Base-by-base conservation (phyloP, 2,329 filamentous ascomycete genomes). In the Colletotrichum paranaense region DNA sequence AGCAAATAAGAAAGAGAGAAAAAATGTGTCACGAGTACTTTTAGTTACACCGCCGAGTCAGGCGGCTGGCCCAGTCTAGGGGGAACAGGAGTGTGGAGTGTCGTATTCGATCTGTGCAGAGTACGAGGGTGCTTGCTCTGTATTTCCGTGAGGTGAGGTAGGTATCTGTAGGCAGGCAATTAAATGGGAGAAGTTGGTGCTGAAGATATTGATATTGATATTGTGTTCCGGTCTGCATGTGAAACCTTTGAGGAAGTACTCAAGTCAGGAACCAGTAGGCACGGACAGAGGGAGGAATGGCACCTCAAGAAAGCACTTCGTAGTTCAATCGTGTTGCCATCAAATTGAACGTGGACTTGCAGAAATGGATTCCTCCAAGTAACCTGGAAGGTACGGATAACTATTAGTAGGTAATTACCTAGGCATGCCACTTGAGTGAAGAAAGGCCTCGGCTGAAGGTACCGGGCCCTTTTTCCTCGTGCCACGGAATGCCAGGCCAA, bases 1-100 rank as follows among this genome's bases (percentile, higher is more conserved):
- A 35, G 26, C 63, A 57, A 49, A 38, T 59, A 22, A 46, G 22
- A 58, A 64, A 62, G 46, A 73, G 26, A 63, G 49, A 8, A 26
- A 26, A 26, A 26, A 26, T 1, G 67, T 62, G 67, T 73, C 67
- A 73, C 71, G 71, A 53, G 71, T 71, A 73, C 71, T 49, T 66
- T 55, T 22, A 70, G 56, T 57, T 56, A 73, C 70, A 70, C 59
- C 28, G 26, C 24, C 62, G 67, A 73, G 71, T 73, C 71, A 73
- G 71, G 60, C 55, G 67, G 70, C 35, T 32, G 46, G 60, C 46
- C 66, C 42, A 16, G 32, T 65, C 30, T 60, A 69, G 59, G 70
- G 70, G 55, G 67, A 65, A 26, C 19, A 6, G 46, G 11, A 65
- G 30, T 72, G 70, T 73, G 70, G 70, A 55, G 55, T 69, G 59